phyloP scores from a whole-genome alignment of 2,329 filamentous ascomycete species.

The Aspergillus sp. region DNA sequence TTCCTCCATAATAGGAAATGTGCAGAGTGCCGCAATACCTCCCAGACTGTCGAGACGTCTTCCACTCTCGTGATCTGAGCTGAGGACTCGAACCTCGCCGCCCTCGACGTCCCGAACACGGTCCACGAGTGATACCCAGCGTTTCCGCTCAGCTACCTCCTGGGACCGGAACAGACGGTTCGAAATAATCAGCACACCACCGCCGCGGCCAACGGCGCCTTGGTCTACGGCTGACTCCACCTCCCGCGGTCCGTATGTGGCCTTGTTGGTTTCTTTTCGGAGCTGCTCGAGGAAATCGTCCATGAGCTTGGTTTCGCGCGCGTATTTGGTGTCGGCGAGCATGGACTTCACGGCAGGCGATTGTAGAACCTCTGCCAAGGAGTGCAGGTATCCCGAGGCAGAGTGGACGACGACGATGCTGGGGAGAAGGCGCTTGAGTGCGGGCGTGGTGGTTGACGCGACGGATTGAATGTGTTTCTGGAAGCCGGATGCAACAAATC shows the following conservation, averaged over 20 bases:
- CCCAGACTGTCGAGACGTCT: slow-evolving; percentile 77
- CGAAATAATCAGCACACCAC: slow-evolving; percentile 78
- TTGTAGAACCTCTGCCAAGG: slow-evolving; percentile 79
- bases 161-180: slow-evolving; percentile 83
- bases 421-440: slow-evolving; percentile 63
- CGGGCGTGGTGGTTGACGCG: slow-evolving; percentile 56
- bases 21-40: slow-evolving; percentile 83
- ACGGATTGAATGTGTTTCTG: slow-evolving; percentile 64
- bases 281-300: slow-evolving; percentile 76
- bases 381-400: slow-evolving; percentile 80
- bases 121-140: slow-evolving; percentile 83
- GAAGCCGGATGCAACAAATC: slow-evolving; percentile 79
- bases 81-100: slow-evolving; percentile 83
- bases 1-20: slow-evolving; percentile 78
- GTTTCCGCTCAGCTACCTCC: slow-evolving; percentile 68
- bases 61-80: slow-evolving; percentile 91
- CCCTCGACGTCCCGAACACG: slow-evolving; percentile 75
- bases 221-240: slow-evolving; percentile 79
- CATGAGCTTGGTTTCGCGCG: slow-evolving; percentile 76
- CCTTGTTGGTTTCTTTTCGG: slow-evolving; percentile 77
- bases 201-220: slow-evolving; percentile 81
- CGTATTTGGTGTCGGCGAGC: slow-evolving; percentile 83
- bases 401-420: slow-evolving; percentile 69
- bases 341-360: slow-evolving; percentile 71
- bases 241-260: slow-evolving; percentile 83